Evolutionary conservation across 352 stramenopile species (phyloP), one percentile per base, ranked within the genome.

Genomic region (Phytophthora pini): DNA sequence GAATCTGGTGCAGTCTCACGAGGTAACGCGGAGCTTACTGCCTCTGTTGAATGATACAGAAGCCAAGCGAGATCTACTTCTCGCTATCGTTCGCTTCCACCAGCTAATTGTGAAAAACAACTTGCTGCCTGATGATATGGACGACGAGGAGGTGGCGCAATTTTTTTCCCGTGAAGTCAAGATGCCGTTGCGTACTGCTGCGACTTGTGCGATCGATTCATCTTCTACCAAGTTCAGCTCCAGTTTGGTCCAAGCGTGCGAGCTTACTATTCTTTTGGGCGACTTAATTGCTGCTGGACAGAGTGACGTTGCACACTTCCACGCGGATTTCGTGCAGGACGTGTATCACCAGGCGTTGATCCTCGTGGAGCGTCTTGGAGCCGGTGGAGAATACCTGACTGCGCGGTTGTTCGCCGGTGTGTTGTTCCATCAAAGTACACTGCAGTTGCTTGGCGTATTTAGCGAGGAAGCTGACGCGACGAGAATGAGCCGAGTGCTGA

Each of bases 301-400:
- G 6, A 53, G 27, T 10, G 52, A 62, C 20, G 43, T 26, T 13
- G 34, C 50, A 29, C 52, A 32, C 45, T 45, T 70, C 22, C 47
- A 64, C 17, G 32, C 66, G 5, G 47, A 60, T 9, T 68, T 88
- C 34, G 56, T 81, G 12, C 72, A 67, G 6, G 52, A 50, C 4
- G 52, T 92, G 5, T 89, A 87, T 39, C 50, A 55, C 10, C 59
- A 73, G 8, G 79, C 59, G 1, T 61, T 92, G 38, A 46, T 67
- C 12, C 50, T 87, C 3, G 72, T 89, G 20, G 65, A 80, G 32
- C 50, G 61, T 13, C 57, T 89, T 40, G 62, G 70, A 43, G 39
- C 58, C 9, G 84, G 84, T 7, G 72, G 74, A n/a, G 81, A 90
- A 65, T 80, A 72, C 56, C 83, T 71, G 64, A 55, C 88, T 6